phyloP scores from a whole-genome alignment of 148 eudicot genomes.

The Chenopodium suecicum region DNA sequence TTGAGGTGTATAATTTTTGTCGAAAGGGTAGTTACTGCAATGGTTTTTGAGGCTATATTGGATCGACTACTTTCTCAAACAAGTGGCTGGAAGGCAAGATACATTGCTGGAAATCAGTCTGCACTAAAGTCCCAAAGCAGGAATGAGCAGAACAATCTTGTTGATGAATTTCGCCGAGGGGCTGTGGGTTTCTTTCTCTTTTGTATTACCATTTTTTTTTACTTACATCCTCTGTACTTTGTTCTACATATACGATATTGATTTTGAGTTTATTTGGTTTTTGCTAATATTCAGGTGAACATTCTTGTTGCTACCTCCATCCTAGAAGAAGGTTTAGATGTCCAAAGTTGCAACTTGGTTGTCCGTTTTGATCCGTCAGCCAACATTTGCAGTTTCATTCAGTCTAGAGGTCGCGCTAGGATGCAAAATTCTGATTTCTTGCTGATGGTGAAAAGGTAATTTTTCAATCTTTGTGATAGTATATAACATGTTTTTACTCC shows the following conservation, averaged over 20 bases:
- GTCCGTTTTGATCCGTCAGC: slow-evolving; percentile 58
- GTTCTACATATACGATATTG: background rate
- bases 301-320: slow-evolving; percentile 86
- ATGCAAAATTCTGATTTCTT: slow-evolving; percentile 71
- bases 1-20: slow-evolving; percentile 88
- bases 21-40: slow-evolving; percentile 72
- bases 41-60: slow-evolving; percentile 55
- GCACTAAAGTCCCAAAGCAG: slow-evolving; percentile 60
- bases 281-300: slow-evolving; percentile 50
- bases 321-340: slow-evolving; percentile 75
- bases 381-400: slow-evolving; percentile 88
- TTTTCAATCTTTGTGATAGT: background rate
- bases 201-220: too few relatives aligned
- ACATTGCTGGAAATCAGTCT: slow-evolving; percentile 64
- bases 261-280: background rate
- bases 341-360: slow-evolving; percentile 67
- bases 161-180: slow-evolving; percentile 74
- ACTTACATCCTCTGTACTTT: background rate
- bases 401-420: slow-evolving; percentile 91
- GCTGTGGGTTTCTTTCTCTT: slow-evolving; percentile 34
- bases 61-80: slow-evolving; percentile 46
- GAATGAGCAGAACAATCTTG: slow-evolving; percentile 54
- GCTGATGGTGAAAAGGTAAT: slow-evolving; percentile 66
- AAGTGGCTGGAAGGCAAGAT: slow-evolving; percentile 63
- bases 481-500: background rate